Percentiles rank a stretch among this genome's conserved stretches.
These are phyloP conservation scores for Boletus rubroflammeus DNA, from an alignment of 768 basidiomycete genomes.

Conservation along the genomic window DNA sequence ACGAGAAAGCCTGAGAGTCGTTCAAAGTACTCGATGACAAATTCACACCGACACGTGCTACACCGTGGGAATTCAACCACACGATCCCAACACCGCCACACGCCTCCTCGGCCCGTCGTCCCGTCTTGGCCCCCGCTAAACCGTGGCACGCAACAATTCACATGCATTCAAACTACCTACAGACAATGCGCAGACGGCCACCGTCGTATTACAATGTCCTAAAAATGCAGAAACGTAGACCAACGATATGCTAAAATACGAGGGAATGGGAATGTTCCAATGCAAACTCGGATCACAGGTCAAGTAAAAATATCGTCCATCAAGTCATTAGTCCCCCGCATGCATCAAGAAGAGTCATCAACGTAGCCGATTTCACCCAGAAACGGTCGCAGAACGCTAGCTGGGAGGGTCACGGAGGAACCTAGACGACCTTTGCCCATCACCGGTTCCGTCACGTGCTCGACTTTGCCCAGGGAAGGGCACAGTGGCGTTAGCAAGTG, in stretches of 20 bases:
- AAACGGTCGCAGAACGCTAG: conserved; percentile 12
- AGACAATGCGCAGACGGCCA: background rate
- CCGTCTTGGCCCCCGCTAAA: background rate
- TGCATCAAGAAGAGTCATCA: conserved; percentile 12
- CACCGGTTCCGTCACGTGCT: conserved; percentile 18
- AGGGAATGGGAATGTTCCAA: conserved; percentile 19
- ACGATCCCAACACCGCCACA: conserved; percentile 8
- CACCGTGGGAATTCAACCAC: conserved; percentile 29
- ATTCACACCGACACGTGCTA: conserved; percentile 30
- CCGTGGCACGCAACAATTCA: background rate
- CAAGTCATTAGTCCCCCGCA: conserved; percentile 16
- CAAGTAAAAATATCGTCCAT: conserved; percentile 18
- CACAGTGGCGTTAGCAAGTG: conserved; percentile 21
- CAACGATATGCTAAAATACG: conserved; percentile 13
- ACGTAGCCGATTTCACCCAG: background rate
- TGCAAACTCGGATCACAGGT: conserved; percentile 8
- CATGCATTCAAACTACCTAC: background rate
- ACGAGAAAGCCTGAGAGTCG: conserved; percentile 31
- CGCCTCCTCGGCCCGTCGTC: background rate
- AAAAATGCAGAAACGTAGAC: conserved; percentile 5
- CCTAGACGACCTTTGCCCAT: conserved; percentile 31
- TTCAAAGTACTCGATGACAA: conserved; percentile 23
- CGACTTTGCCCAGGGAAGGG: conserved; percentile 33
- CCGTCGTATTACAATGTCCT: conserved; percentile 20
- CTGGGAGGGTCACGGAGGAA: conserved; percentile 41